Conservation (phyloP, 2,329 filamentous ascomycete genomes). For the Drechmeria coniospora region DNA sequence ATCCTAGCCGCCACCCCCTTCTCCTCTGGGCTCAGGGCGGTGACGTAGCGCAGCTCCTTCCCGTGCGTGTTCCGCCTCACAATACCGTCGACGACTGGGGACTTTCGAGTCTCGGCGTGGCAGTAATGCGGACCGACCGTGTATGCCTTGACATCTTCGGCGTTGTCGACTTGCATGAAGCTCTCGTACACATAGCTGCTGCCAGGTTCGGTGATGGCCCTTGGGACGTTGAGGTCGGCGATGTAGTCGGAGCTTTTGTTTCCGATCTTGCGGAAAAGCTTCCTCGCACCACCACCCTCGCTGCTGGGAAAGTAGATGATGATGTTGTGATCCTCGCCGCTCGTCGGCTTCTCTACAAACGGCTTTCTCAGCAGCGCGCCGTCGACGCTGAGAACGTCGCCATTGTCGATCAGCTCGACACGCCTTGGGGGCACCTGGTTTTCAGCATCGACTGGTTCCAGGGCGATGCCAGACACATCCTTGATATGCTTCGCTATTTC, state of each 20-base stretch:
- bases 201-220: constrained; percentile 64
- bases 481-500: constrained; percentile 71
- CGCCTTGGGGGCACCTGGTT: constrained; percentile 49
- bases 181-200: constrained; percentile 94
- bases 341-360: constrained; percentile 97
- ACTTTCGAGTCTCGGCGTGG: constrained; percentile 93
- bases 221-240: constrained; percentile 56
- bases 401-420: constrained; percentile 79
- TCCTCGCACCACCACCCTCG: constrained; percentile 73
- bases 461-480: constrained; percentile 60
- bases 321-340: constrained; percentile 96
- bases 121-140: constrained; percentile 88
- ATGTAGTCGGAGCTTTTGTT: constrained; percentile 98
- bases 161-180: constrained; percentile 91
- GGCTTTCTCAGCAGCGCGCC: constrained; percentile 72
- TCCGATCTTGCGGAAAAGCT: constrained; percentile 90
- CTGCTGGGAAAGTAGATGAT: constrained; percentile 91
- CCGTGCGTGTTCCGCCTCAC: constrained; percentile 93
- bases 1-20: constrained; percentile 79
- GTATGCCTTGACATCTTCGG: constrained; percentile 96
- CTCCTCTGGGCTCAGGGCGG: constrained; percentile 65
- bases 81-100: constrained; percentile 88
- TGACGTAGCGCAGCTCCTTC: constrained; percentile 93
- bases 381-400: constrained; percentile 78
- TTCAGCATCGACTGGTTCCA: constrained; percentile 54